Evolutionary conservation across 116 monocot genomes (phyloP), one percentile per base, ranked within the genome.

Genomic region (Cymodocea nodosa): DNA sequence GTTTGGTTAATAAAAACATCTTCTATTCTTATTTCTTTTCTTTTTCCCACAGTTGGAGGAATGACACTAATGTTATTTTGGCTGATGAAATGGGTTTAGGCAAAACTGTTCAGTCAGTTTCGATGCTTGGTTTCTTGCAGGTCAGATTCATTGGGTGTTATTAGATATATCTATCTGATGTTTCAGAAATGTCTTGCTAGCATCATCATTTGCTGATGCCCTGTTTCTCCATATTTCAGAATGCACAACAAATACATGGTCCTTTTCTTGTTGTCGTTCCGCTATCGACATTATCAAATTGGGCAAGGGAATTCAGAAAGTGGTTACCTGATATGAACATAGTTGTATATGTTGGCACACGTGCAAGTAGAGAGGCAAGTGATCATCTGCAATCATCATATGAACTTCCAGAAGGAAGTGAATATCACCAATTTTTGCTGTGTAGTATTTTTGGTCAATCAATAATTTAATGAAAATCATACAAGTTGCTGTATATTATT

Each of bases 1-100:
- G 40, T 15, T 40, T 68, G 0, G 2, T 51, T 23, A 10, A 23
- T 14, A 23, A 19, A 13, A 19, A 12, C 19, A 48, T 15, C 0
- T 73, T 36, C 58, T 34, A 17, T 71, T 51, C 50, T 58, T 66
- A 5, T 22, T 4, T 18, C 14, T 65, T 17, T 24, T 34, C 14
- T 68, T 5, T 61, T 64, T 63, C 64, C 23, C 19, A 55, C 76
- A 97, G 97, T 60, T 97, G 97, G 97, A 88, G 97, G 75, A 97
- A 91, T 80, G 91, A 97, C 69, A 97, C 97, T 48, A 97, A 97
- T 85, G 97, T 91, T 54, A 91, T 97, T 78, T 68, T 97, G 37
- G 97, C 97, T 70, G 97, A 97, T 84, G 97, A 97, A 75, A 97
- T 97, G 97, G 97, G 97, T 67, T 85, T 97, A 59, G 97, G 97